Base-by-base conservation (phyloP, 345 rosid species). In the Citrus unshiu region DNA sequence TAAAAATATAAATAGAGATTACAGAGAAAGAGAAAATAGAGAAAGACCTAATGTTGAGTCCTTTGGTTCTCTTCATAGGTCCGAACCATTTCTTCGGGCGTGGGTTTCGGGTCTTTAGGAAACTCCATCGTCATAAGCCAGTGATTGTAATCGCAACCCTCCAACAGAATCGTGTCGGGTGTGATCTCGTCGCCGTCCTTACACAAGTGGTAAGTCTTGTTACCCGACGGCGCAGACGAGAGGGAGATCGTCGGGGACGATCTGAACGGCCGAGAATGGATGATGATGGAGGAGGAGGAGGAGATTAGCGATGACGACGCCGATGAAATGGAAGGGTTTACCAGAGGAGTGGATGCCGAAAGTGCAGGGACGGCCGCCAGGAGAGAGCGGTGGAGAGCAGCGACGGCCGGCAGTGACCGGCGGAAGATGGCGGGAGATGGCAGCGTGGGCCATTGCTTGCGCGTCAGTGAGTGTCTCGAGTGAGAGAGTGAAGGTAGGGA, bases 101-200 rank as follows among this genome's bases (percentile, higher is more conserved):
- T 46, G 2, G 90, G 86, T 18, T 79, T 75, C 2, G 85, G 83
- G 24, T 87, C 87, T 73, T 88, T 92, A 22, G 98, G 91, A 65
- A 96, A 96, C 65, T 93, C 94, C 68, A 94, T 81, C 8, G 93
- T 89, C 40, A 96, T 90, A 25, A 96, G 91, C 99, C 98, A 96
- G 83, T 94, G 99, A 59, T 94, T 91, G 63, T 85, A 93, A 81
- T 94, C 99, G 74, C 95, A 93, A 16, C 98, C 98, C 81, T 91
- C 94, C 67, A 96, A 93, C 14, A 94, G 85, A 3, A 94, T 80
- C 18, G 91, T 93, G 30, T 90, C 92, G 61, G 87, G 90, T 2
- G 93, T 91, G 10, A 96, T 90, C 74, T 93, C 90, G 71, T 93
- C 95, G 6, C 91, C 95, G 35, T 90, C 95, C 39, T 89, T 79